Evolutionary conservation across 371 early-diverging fungal species (phyloP).

Genomic region (Gilbertella persicaria): DNA sequence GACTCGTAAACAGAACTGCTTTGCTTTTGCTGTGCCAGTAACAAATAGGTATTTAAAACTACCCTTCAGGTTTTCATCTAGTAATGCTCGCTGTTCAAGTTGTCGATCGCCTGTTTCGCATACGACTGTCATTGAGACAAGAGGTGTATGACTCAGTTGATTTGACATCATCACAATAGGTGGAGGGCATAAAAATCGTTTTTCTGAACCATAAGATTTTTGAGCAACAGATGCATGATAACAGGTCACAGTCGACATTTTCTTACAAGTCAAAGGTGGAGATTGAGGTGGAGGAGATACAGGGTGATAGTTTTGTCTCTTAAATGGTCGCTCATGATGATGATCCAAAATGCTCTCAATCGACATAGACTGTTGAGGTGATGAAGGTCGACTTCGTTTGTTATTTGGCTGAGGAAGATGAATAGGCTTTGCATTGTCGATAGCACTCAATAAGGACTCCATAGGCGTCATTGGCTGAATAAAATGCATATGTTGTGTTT

Average conservation of each 20-base stretch:
- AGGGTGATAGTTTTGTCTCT: conserved; percentile 1
- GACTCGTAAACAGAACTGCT: conserved; percentile 70
- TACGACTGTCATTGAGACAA: conserved; percentile 67
- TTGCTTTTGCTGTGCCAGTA: conserved; percentile 78
- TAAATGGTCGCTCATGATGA: conserved; percentile 3
- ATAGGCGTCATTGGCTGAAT: conserved; percentile 38
- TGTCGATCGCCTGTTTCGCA: conserved; percentile 46
- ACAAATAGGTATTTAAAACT: conserved; percentile 76
- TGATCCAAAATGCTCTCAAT: conserved; percentile 37
- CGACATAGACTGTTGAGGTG: conserved; percentile 37
- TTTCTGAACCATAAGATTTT: conserved; percentile 90
- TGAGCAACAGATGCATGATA: conserved; percentile 78
- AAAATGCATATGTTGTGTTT: no score
- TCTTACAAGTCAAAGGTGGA: conserved; percentile 9
- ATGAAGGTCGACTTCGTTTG: conserved; percentile 13
- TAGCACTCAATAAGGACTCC: conserved; percentile 46
- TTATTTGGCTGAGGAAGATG: conserved; percentile 26
- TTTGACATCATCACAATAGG: conserved; percentile 67
- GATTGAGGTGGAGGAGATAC: conserved; percentile 16
- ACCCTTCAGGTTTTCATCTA: conserved; percentile 57
- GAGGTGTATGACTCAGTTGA: conserved; percentile 27
- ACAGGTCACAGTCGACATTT: conserved; percentile 55
- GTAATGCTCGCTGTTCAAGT: conserved; percentile 55
- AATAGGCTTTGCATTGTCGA: conserved; percentile 41
- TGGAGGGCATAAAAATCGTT: conserved; percentile 86